Evolutionary conservation across 2,329 filamentous ascomycete species (phyloP).

Genomic region (Knoxdaviesia proteae): DNA sequence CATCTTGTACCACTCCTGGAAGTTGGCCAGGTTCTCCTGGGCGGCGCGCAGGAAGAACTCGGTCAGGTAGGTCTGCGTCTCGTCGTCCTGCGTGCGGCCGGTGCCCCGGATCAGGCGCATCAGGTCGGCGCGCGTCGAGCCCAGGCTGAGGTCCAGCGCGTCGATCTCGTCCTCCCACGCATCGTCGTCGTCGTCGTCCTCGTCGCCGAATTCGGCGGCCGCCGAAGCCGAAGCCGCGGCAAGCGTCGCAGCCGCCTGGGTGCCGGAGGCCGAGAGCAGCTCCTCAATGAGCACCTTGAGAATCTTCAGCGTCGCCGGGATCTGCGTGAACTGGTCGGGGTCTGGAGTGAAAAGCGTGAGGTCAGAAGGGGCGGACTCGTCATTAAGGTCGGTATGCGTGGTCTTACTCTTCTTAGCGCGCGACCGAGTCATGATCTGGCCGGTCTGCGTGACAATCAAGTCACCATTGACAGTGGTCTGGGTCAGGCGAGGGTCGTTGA

Average conservation of each 20-base stretch:
- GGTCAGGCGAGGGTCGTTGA: conserved; percentile 61
- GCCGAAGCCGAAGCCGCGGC: conserved; percentile 42
- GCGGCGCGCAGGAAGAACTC: conserved; percentile 54
- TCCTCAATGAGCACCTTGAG: conserved; percentile 91
- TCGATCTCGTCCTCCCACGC: conserved; percentile 86
- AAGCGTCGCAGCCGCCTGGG: conserved; percentile 34
- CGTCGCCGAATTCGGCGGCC: conserved; percentile 28
- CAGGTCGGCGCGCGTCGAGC: conserved; percentile 48
- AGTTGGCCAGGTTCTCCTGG: conserved; percentile 33
- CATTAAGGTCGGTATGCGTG: conserved; percentile 6
- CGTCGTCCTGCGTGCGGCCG: conserved; percentile 58
- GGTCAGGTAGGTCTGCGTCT: conserved; percentile 67
- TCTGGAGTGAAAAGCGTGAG: conserved; percentile 23
- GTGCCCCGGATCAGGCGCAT: conserved; percentile 54
- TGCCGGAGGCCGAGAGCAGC: conserved; percentile 58
- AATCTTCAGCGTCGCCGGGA: conserved; percentile 82
- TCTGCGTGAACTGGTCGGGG: conserved; percentile 73
- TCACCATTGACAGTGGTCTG: conserved; percentile 82
- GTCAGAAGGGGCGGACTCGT: conserved; percentile 11
- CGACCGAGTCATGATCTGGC: conserved; percentile 83
- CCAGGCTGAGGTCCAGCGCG: conserved; percentile 48
- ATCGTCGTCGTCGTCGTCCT: conserved; percentile 43
- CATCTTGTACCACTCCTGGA: conserved; percentile 34
- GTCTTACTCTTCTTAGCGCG: conserved; percentile 58
- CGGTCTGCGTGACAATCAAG: conserved; percentile 57